Base-by-base conservation (phyloP, 768 basidiomycete species). In the Udeniomyces megalosporus region DNA sequence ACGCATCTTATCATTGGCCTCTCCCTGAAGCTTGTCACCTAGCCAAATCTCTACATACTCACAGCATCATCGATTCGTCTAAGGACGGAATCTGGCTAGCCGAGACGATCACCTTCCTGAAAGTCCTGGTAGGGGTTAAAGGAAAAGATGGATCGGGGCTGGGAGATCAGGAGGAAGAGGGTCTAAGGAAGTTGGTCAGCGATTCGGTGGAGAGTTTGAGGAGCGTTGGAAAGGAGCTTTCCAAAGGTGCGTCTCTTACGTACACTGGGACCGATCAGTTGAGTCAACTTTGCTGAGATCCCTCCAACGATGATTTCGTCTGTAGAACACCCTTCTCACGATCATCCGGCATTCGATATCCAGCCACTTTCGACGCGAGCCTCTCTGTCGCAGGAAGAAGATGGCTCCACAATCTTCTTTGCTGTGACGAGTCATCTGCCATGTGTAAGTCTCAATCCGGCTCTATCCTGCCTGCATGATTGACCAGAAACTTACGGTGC, bases 61-160 rank as follows among this genome's bases (percentile, higher is more conserved):
- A 90, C 68, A 71, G 74, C 1, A 70, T 76, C 24, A 73, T 84
- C n/a, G 73, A 77, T 15, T 81, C 80, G 67, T 74, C 79, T 6
- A 81, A 77, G 61, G 84, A 88, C 66, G 76, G 77, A 24, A 87
- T 91, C 69, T 92, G 88, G 88, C 79, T 87, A 24, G 81, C 85
- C 65, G 79, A 84, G 17, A 77, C 85, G 6, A 76, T 91, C 32
- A 80, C 85, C 4, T 91, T 86, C 71, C 76, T 95, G 47, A 82
- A 81, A 69, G 79, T 81, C 14, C 84, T 80, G 6, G 62, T 68
- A 81, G 84, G 66, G 73, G 66, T 57, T 42, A 22, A 44, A 53
- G 29, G 66, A 50, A 6, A 29, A 29, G 22, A 51, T 20, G 17
- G 31, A 44, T 29, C 17, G 48, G 35, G 29, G 47, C 38, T 11